A percentile compares a stretch with the other conserved stretches of the same genome.
These are phyloP conservation scores for Ceratocystis cubensis DNA, from an alignment of 2,329 filamentous ascomycete genomes.

Conservation along the genomic window DNA sequence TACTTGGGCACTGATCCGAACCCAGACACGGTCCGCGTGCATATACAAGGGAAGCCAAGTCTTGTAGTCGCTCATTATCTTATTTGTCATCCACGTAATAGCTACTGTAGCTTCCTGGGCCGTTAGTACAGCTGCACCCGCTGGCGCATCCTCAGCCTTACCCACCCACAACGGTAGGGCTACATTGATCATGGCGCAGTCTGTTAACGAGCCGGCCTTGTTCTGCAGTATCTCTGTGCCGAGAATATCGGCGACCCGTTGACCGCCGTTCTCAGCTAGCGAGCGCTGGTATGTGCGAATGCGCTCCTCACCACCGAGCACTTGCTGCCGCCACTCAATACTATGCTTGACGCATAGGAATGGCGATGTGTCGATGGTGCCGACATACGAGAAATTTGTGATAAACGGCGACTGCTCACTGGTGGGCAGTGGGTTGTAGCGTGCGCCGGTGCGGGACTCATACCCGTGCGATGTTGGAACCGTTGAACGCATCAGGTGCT, in stretches of 20 bases:
- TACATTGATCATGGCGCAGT: constrained; percentile 62
- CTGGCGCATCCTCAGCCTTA: constrained; percentile 25
- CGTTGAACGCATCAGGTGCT: constrained; percentile 58
- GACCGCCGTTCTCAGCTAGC: constrained; percentile 52
- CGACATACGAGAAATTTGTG: constrained; percentile 61
- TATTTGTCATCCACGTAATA: constrained; percentile 45
- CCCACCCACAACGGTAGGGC: constrained; percentile 47
- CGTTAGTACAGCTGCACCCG: constrained; percentile 26
- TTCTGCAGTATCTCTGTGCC: constrained; percentile 65
- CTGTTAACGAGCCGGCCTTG: constrained; percentile 43
- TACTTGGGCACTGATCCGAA: constrained; percentile 64
- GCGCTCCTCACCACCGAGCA: constrained; percentile 59
- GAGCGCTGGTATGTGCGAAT: constrained; percentile 52
- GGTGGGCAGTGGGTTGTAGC: constrained; percentile 29
- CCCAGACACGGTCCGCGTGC: constrained; percentile 54
- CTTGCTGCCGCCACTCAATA: constrained; percentile 54
- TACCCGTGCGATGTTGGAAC: constrained; percentile 75
- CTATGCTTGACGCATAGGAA: constrained; percentile 62
- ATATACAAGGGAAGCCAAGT: constrained; percentile 58
- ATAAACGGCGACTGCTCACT: constrained; percentile 48
- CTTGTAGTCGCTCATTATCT: constrained; percentile 45
- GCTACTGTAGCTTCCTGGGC: constrained; percentile 29
- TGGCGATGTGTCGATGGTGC: constrained; percentile 59
- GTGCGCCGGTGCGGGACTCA: constrained; percentile 32
- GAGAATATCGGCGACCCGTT: constrained; percentile 46